Base-by-base conservation (phyloP, 257 asterid species). In the Phtheirospermum japonicum region DNA sequence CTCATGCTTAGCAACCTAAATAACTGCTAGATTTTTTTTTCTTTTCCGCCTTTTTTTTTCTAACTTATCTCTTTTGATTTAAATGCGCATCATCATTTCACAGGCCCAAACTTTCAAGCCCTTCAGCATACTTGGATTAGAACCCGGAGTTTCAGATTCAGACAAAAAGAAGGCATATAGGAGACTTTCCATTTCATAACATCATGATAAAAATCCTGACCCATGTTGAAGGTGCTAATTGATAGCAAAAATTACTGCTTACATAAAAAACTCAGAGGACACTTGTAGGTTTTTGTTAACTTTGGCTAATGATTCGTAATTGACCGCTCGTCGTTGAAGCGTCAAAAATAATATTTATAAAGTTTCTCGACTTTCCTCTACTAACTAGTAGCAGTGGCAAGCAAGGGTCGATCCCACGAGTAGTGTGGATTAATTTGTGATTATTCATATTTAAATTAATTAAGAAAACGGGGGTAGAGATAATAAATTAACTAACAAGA, bases 141-240 rank as follows among this genome's bases (percentile, higher is more conserved):
- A 85, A 65, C 68, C 85, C 49, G 99, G 96, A 73, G 96, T 79
- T 62, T 87, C 97, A 49, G 99, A 93, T 64, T 77, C 90, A 56
- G 99, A 89, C 69, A 93, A 89, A 76, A 93, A 93, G 85, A 93
- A 89, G 79, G 99, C 99, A 20, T 93, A 93, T 65, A 84, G 99
- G 85, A 93, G 85, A 73, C 91, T 89, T 71, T 93, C 99, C 70
- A 79, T 93, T 77, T 83, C 83, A 57, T 93, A 87, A 85, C 99
- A 93, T 73, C 99, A 97, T 57, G 99, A 93, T 78, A 93, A 93
- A 84, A 93, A 93, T 89, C 99, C 99, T 40, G 97, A 93, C 77
- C 99, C 99, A 89, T 97, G 99, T 93, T 83, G 85, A 80, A 76
- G 83, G 80, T 80, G 83, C 78, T 78, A 32, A 61, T 43, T 74